These are phyloP conservation scores for Pochonia chlamydosporia DNA, from an alignment of 2,329 filamentous ascomycete species.

Conservation along the genomic window DNA sequence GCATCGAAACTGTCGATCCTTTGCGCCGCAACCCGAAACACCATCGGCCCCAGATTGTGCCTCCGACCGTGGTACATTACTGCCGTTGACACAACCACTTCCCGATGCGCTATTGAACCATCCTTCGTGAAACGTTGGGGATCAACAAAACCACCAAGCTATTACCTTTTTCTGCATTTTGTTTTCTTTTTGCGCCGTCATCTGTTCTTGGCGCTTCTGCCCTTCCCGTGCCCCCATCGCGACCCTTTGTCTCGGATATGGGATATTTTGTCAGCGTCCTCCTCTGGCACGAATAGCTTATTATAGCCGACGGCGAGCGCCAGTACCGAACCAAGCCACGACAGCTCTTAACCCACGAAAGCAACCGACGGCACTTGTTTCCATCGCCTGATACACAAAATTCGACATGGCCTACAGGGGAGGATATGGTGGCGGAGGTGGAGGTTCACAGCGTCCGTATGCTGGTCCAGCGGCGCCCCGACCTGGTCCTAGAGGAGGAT, in stretches of 20 bases:
- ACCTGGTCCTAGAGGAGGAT: constrained; percentile 28
- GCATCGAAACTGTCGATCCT: background rate
- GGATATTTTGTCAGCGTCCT: background rate
- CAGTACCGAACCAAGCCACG: background rate
- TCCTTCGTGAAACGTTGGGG: background rate
- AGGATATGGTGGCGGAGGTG: constrained; percentile 28
- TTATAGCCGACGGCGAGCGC: background rate
- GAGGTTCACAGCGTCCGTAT: constrained; percentile 42
- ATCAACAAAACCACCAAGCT: background rate
- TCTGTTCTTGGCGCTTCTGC: background rate
- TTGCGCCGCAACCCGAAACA: constrained; percentile 3
- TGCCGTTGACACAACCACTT: background rate
- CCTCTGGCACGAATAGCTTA: background rate
- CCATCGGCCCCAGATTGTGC: background rate
- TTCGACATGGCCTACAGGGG: constrained; percentile 46
- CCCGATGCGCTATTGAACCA: background rate
- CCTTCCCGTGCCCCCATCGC: background rate
- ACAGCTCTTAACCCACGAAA: no score
- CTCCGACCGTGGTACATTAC: background rate
- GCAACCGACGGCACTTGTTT: background rate
- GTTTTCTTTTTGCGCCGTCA: background rate
- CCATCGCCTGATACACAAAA: background rate
- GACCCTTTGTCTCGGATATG: constrained; percentile 3
- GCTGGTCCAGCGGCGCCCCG: constrained; percentile 38
- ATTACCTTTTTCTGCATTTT: background rate